A percentile compares a stretch with the other conserved stretches of the same genome.
Conservation (phyloP, 2,329 filamentous ascomycete species). For the Cercospora brassicicola region DNA sequence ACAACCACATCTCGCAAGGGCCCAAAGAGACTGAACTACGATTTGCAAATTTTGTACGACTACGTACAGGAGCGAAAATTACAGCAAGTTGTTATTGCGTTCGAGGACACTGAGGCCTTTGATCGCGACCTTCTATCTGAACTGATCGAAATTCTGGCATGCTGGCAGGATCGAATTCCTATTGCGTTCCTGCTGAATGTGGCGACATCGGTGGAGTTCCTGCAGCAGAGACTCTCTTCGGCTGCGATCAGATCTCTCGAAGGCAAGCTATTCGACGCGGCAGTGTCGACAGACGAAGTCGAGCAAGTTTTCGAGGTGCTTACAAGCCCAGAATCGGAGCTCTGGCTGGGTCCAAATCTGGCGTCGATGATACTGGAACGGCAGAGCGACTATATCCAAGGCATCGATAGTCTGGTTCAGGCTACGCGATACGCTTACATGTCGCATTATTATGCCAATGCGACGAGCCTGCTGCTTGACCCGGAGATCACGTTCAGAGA, state of each 20-base stretch:
- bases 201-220: conserved; percentile 76
- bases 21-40: conserved; percentile 70
- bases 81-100: conserved; percentile 66
- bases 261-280: conserved; percentile 74
- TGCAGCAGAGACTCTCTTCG: conserved; percentile 71
- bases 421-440: conserved; percentile 71
- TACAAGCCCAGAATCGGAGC: conserved; percentile 55
- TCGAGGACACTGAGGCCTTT: conserved; percentile 82
- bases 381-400: conserved; percentile 74
- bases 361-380: conserved; percentile 66
- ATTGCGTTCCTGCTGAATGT: conserved; percentile 77
- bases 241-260: conserved; percentile 66
- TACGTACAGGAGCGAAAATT: conserved; percentile 57
- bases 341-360: conserved; percentile 66
- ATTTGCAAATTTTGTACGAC: conserved; percentile 68
- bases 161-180: conserved; percentile 73
- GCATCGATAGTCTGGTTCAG: conserved; percentile 69
- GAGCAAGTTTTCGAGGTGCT: conserved; percentile 72
- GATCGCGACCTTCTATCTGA: conserved; percentile 71
- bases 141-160: conserved; percentile 65
- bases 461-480: conserved; percentile 64
- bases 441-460: conserved; percentile 81
- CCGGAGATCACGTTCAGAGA: conserved; percentile 38
- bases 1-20: conserved; percentile 27
- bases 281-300: conserved; percentile 68